Conservation (phyloP, 1,139 yeast genomes). For the Geotrichum carabidarum region DNA sequence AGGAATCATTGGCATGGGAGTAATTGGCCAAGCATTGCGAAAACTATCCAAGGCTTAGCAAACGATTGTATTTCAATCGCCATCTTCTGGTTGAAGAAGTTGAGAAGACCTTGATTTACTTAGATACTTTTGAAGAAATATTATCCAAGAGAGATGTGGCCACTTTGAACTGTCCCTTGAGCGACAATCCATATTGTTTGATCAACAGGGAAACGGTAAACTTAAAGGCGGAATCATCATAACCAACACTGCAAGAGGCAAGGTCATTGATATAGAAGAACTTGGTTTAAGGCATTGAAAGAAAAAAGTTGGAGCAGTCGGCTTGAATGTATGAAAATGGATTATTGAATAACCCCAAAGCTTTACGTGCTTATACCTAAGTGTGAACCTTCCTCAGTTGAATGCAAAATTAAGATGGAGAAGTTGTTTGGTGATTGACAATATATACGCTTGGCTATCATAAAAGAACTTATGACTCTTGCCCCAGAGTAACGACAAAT, state of each 20-base stretch:
- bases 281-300: constrained; percentile 61
- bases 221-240: constrained; percentile 67
- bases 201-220: constrained; percentile 50
- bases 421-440: constrained; percentile 50
- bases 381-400: constrained; percentile 56
- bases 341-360: constrained; percentile 41
- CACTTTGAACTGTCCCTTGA: constrained; percentile 60
- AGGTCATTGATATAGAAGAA: constrained; percentile 67
- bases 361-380: constrained; percentile 59
- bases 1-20: constrained; percentile 78
- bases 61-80: constrained; percentile 63
- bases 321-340: constrained; percentile 81
- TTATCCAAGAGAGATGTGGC: constrained; percentile 54
- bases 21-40: constrained; percentile 70
- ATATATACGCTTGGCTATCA: constrained; percentile 41
- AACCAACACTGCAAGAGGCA: constrained; percentile 64
- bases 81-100: constrained; percentile 49
- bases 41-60: constrained; percentile 56
- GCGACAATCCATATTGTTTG: constrained; percentile 47
- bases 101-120: constrained; percentile 50
- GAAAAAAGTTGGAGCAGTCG: constrained; percentile 67
- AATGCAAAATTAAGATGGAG: constrained; percentile 56
- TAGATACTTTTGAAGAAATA: constrained; percentile 50
- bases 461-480: constrained; percentile 50
- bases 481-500: constrained; percentile 38